Percentiles rank a stretch among this genome's conserved stretches.
Conservation (phyloP, 2,329 filamentous ascomycete species). For the Fusarium sp. region DNA sequence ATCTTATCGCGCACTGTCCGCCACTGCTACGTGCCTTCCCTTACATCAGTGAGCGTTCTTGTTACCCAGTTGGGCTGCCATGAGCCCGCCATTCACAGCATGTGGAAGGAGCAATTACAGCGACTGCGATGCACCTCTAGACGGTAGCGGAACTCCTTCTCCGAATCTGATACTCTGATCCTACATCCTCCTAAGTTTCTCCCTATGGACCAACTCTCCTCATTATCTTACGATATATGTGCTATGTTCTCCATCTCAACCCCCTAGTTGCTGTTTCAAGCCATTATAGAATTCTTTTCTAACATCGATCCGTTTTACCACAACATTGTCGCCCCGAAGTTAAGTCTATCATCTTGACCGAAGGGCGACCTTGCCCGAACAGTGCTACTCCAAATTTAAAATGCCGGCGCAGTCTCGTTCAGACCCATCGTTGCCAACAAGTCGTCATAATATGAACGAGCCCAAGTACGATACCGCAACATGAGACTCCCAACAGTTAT, state of each 20-base stretch:
- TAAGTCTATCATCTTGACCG: not conserved
- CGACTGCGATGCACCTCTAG: not conserved
- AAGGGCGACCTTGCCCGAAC: not conserved
- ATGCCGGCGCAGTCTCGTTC: conserved; percentile 40
- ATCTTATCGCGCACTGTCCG: not conserved
- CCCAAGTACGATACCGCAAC: conserved; percentile 36
- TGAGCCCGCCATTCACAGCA: not conserved
- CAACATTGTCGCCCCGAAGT: not conserved
- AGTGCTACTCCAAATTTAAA: not conserved
- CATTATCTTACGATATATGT: not conserved
- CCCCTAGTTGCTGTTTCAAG: not conserved
- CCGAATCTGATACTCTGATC: not conserved
- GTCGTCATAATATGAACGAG: conserved; percentile 27
- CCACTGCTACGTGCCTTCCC: not conserved
- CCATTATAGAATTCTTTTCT: not conserved
- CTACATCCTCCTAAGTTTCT: not conserved
- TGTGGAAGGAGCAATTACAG: not conserved
- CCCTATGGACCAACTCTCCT: not conserved
- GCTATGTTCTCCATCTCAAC: not conserved
- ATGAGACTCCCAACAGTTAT: accelerated
- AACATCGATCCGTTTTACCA: accelerated
- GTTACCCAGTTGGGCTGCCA: not conserved
- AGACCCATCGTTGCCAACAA: conserved; percentile 18
- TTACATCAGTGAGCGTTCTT: not conserved
- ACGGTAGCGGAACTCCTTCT: not conserved